phyloP scores from a whole-genome alignment of 225 moss, liverwort and hornwort genomes.

The Bryum argenteum region DNA sequence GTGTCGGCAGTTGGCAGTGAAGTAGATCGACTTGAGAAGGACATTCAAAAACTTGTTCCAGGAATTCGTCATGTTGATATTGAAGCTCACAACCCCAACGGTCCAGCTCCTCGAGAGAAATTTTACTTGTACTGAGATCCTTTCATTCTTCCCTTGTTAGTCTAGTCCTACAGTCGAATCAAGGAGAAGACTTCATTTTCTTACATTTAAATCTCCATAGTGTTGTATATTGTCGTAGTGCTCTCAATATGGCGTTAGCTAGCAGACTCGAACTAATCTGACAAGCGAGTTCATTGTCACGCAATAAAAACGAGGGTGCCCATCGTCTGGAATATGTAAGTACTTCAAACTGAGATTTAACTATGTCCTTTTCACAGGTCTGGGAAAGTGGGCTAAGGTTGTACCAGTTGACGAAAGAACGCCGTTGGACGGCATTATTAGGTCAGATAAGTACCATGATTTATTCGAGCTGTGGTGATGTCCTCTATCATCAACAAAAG shows the following conservation, averaged over 20 bases:
- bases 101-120: constrained; percentile 93
- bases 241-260: background rate
- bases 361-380: constrained; percentile 48
- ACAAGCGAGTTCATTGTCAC: constrained; percentile 14
- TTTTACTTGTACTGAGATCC: constrained; percentile 79
- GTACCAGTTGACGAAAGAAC: constrained; percentile 35
- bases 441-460: constrained; percentile 28
- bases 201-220: constrained; percentile 10
- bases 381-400: constrained; percentile 44
- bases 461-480: constrained; percentile 32
- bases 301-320: background rate
- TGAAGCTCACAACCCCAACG: constrained; percentile 96
- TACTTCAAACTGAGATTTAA: constrained; percentile 24
- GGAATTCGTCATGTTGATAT: constrained; percentile 98
- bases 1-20: constrained; percentile 95
- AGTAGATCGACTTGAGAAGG: constrained; percentile 95
- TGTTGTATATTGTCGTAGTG: constrained; percentile 24
- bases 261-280: background rate
- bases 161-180: constrained; percentile 20
- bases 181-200: constrained; percentile 20
- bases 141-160: constrained; percentile 32
- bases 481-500: constrained; percentile 28
- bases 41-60: constrained; percentile 89
- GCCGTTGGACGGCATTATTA: constrained; percentile 33
- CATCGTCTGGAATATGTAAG: background rate